Evolutionary conservation across 106 monocot genomes (phyloP).

Genomic region (Gastrodia elata): DNA sequence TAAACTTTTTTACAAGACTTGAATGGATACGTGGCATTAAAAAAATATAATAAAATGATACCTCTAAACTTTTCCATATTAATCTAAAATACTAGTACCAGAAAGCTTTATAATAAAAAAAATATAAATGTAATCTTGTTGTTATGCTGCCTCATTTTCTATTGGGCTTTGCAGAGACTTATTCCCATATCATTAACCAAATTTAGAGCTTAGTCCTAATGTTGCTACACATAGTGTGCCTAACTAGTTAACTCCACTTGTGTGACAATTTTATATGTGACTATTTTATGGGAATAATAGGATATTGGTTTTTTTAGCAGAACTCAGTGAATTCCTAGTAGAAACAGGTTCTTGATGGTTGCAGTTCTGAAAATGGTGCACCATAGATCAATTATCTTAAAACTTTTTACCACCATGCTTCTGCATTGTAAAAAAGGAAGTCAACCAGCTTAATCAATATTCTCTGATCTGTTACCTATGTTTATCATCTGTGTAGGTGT

Average conservation of each 20-base stretch:
- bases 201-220: neutral
- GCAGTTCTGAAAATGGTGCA: neutral
- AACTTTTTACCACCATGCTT: neutral
- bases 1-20: no score
- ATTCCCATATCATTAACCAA: neutral
- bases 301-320: neutral
- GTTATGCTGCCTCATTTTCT: neutral
- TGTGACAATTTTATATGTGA: neutral
- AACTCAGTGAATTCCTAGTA: neutral
- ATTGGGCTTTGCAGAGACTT: neutral
- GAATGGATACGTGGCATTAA: no score
- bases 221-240: neutral
- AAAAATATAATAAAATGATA: no score
- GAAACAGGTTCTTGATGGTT: neutral
- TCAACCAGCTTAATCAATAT: neutral
- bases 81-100: no score
- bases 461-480: neutral
- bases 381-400: neutral
- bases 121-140: no score
- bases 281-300: neutral
- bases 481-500: neutral
- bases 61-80: no score
- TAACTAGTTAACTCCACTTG: neutral
- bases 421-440: neutral
- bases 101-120: no score